Base-by-base conservation (phyloP, 306 rosid genomes). In the Pyrus bretschneideri region DNA sequence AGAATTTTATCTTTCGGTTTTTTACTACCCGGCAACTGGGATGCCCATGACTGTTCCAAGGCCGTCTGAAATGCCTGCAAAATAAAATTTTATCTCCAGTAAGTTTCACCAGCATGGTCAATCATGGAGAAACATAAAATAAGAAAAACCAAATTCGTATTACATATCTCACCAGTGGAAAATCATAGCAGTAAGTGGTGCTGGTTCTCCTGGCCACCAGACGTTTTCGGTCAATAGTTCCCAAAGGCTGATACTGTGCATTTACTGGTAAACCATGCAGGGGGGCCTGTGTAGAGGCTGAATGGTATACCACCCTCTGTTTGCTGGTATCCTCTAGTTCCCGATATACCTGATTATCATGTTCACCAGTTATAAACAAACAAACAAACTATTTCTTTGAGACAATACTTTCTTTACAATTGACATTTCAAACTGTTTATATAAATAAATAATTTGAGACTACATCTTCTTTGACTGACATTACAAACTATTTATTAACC, bases 181-280 rank as follows among this genome's bases (percentile, higher is more conserved):
- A 95, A 83, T 95, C 98, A 70, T 95, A 92, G 89, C 98, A 95
- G 83, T 92, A 95, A 45, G 98, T 95, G 78, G 98, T 95, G 84
- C 82, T 90, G 82, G 84, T 95, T 84, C 85, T 90, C 89, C 98
- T 88, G 54, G 98, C 97, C 79, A 82, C 46, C 69, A 92, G 93
- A 61, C 97, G 97, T 72, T 88, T 95, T 70, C 88, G 86, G 73
- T 92, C 97, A 74, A 90, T 89, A 79, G 77, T 87, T 81, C 97
- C 98, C 82, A 95, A 74, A 75, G 98, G 79, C 82, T 88, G 96
- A 83, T 95, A 91, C 40, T 80, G 89, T 65, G 85, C 90, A 76
- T 85, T 95, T 79, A 95, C 98, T 12, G 92, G 90, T 71, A 83
- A 83, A 76, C 89, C 87, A 59, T 92, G 91, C 80, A 90, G 83